phyloP scores from a whole-genome alignment of 257 asterid genomes.

The Penstemon eatonii region DNA sequence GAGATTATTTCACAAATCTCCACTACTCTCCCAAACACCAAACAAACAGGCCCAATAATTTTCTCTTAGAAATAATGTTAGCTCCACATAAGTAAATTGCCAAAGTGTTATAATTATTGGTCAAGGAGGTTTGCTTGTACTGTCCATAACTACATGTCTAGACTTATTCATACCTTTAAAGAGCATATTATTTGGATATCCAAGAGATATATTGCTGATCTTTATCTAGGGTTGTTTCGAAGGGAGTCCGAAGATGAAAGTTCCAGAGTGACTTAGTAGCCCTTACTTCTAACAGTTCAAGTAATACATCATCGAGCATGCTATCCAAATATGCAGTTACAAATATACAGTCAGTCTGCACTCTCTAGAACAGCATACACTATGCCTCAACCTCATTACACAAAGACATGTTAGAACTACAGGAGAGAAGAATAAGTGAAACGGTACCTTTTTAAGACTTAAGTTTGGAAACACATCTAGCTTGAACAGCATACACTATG shows the following conservation, averaged over 20 bases:
- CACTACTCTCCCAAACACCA: too few relatives aligned
- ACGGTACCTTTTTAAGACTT: neutral
- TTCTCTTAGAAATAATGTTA: constrained; percentile 5
- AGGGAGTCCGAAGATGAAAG: neutral
- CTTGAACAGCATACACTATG: neutral
- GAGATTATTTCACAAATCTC: too few relatives aligned
- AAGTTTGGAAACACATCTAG: constrained; percentile 4
- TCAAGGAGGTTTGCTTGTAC: constrained; percentile 10
- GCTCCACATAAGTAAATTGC: neutral
- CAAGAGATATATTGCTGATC: constrained; percentile 20
- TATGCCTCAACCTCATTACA: too few relatives aligned
- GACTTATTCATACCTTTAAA: constrained; percentile 4
- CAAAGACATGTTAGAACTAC: too few relatives aligned
- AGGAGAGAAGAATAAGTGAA: neutral
- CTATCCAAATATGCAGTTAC: constrained; percentile 8
- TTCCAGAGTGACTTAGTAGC: neutral
- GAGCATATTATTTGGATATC: neutral
- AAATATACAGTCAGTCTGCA: constrained; percentile 5
- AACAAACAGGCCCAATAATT: neutral
- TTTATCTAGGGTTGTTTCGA: constrained; percentile 1
- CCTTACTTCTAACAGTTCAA: constrained; percentile 5
- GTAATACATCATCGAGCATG: constrained; percentile 3
- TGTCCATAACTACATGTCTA: constrained; percentile 6
- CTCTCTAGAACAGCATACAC: neutral
- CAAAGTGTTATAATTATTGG: neutral